These are phyloP conservation scores for Chaetomium fimeti DNA, from an alignment of 495 filamentous ascomycete species.

Conservation along the genomic window DNA sequence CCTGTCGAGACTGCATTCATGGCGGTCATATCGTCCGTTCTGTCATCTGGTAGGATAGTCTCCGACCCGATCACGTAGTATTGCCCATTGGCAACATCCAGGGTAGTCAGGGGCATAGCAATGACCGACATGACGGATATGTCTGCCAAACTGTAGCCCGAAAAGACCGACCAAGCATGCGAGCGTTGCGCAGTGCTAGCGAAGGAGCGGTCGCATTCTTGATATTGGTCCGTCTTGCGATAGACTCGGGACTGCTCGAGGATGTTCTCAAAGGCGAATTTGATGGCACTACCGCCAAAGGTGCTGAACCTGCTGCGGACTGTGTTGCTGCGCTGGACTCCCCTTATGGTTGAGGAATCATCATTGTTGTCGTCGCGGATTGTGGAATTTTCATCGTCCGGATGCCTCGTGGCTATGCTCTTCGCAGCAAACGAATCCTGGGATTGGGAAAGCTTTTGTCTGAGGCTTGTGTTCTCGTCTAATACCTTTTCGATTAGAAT, in stretches of 20 bases:
- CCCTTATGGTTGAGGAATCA: background rate
- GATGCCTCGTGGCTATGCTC: background rate
- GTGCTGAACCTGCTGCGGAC: background rate
- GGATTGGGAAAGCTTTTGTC: background rate
- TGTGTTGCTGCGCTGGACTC: background rate
- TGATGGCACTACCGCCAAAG: background rate
- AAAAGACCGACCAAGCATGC: conserved; percentile 1
- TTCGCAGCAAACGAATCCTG: background rate
- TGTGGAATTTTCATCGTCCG: background rate
- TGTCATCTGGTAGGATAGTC: too few relatives aligned
- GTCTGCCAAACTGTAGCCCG: background rate
- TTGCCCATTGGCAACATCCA: background rate
- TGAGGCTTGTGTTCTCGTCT: background rate
- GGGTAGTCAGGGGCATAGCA: background rate
- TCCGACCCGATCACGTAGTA: background rate
- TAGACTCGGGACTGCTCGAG: background rate
- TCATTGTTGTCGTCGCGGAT: background rate
- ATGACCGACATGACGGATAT: background rate
- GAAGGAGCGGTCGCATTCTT: background rate
- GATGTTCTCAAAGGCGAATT: background rate
- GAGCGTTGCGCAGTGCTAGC: background rate
- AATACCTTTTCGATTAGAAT: background rate
- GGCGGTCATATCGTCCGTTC: too few relatives aligned
- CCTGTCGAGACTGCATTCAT: too few relatives aligned
- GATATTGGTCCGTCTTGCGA: background rate